Percentiles rank a stretch among this genome's conserved stretches.
phyloP scores from a whole-genome alignment of 2,329 filamentous ascomycete genomes.

The Ilyonectria sp. region DNA sequence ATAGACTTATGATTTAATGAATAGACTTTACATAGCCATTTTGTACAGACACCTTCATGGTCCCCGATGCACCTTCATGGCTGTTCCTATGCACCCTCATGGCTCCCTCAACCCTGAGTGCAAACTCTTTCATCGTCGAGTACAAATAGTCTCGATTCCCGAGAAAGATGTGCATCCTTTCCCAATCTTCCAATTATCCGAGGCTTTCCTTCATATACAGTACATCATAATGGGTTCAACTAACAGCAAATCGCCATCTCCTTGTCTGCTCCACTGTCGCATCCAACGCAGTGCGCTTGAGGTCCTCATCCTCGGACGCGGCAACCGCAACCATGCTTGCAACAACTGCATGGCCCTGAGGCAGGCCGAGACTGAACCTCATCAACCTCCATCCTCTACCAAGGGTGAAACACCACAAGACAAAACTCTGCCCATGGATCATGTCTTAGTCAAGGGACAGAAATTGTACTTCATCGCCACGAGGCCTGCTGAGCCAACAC shows the following conservation, averaged over 20 bases:
- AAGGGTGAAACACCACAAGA: not conserved
- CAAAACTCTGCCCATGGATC: not conserved
- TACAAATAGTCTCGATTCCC: not conserved
- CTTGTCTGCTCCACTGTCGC: not conserved
- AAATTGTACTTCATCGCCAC: conserved; percentile 16
- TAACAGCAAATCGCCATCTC: not conserved
- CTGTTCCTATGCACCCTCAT: not conserved
- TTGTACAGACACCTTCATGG: not conserved
- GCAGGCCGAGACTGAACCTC: not conserved
- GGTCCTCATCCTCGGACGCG: not conserved
- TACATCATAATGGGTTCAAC: not conserved
- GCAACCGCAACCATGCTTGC: not conserved
- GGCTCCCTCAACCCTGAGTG: not conserved
- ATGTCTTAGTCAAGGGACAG: conserved; percentile 10
- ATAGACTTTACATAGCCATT: conserved; percentile 31
- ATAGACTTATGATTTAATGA: conserved; percentile 43
- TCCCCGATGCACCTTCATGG: not conserved
- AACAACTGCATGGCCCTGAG: not conserved
- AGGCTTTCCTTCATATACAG: not conserved
- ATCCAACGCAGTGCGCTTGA: not conserved
- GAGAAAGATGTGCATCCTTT: not conserved
- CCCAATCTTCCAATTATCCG: not conserved
- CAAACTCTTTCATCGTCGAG: conserved; percentile 2
- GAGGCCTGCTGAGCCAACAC: not conserved
- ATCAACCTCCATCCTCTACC: not conserved